Percentiles rank a stretch among this genome's conserved stretches.
Conservation (phyloP, 441 rosid species). For the Erodium texanum region DNA sequence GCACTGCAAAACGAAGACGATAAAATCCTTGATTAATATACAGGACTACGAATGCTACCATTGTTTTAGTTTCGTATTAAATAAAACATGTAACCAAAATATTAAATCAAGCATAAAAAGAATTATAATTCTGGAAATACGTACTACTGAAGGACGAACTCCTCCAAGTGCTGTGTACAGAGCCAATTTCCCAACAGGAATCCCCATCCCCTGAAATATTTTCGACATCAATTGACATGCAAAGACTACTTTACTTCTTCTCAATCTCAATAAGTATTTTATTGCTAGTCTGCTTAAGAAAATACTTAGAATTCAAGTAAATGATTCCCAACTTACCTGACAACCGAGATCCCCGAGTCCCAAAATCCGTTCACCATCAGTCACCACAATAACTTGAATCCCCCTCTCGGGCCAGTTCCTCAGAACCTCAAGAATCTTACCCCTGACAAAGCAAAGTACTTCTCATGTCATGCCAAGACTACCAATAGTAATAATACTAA, state of each 20-base stretch:
- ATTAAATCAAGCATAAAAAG: background rate
- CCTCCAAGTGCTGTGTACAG: conserved; percentile 26
- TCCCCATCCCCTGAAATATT: conserved; percentile 36
- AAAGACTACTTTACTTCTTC: background rate
- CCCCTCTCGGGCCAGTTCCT: conserved; percentile 74
- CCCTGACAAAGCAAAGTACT: conserved; percentile 28
- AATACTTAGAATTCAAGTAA: background rate
- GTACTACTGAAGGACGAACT: conserved; percentile 7
- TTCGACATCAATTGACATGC: conserved; percentile 2
- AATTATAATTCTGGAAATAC: conserved; percentile 4
- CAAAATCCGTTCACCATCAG: conserved; percentile 86
- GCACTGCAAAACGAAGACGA: background rate
- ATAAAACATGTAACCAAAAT: background rate
- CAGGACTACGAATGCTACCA: too few relatives aligned
- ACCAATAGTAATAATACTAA: background rate
- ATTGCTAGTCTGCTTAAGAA: background rate
- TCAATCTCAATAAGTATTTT: background rate
- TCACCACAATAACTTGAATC: conserved; percentile 71
- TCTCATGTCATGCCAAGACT: background rate
- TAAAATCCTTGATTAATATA: too few relatives aligned
- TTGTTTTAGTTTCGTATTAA: too few relatives aligned
- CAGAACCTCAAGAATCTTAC: conserved; percentile 62
- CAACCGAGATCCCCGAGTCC: conserved; percentile 96
- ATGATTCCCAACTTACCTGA: conserved; percentile 39
- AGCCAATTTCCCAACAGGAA: conserved; percentile 23